Percentiles rank a stretch among this genome's conserved stretches.
Evolutionary conservation across 108 stramenopile genomes (phyloP).

Genomic region (Thalassiosira profunda): DNA sequence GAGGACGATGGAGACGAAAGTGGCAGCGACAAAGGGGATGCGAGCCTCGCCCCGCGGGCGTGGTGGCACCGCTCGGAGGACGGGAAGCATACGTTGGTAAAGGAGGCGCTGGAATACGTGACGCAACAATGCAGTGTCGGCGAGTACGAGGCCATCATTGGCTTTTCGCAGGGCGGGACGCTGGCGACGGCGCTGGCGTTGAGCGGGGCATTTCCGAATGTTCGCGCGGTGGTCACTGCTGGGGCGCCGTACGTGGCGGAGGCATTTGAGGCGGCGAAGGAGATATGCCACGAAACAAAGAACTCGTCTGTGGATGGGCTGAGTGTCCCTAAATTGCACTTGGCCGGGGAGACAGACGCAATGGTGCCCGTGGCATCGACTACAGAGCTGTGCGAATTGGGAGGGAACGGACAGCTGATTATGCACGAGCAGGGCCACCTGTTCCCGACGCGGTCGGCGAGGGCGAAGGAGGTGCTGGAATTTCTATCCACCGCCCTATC

Average conservation of each 20-base stretch:
- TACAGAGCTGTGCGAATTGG: slow-evolving; percentile 43
- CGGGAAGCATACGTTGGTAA: slow-evolving; percentile 45
- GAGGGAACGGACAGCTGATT: slow-evolving; percentile 65
- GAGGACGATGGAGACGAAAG: not conserved
- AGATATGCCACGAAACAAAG: not conserved
- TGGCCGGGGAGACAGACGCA: slow-evolving; percentile 73
- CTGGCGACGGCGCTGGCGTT: slow-evolving; percentile 65
- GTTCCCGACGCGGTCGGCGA: slow-evolving; percentile 69
- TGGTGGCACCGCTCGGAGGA: slow-evolving; percentile 65
- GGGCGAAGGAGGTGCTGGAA: slow-evolving; percentile 62
- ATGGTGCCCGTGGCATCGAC: slow-evolving; percentile 66
- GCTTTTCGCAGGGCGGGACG: slow-evolving; percentile 80
- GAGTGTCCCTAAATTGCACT: slow-evolving; percentile 70
- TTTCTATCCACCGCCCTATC: slow-evolving; percentile 50
- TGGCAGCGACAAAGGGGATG: not conserved
- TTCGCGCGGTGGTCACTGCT: slow-evolving; percentile 68
- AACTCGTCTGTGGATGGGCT: slow-evolving; percentile 23
- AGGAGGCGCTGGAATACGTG: slow-evolving; percentile 65
- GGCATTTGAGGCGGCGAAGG: slow-evolving; percentile 45
- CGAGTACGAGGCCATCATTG: slow-evolving; percentile 62
- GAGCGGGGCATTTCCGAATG: slow-evolving; percentile 52
- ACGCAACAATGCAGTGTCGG: slow-evolving; percentile 31
- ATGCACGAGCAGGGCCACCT: slow-evolving; percentile 79
- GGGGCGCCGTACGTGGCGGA: slow-evolving; percentile 69
- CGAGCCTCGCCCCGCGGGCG: slow-evolving; percentile 11